Percentiles rank a stretch among this genome's conserved stretches.
Evolutionary conservation across 139 green algal species (phyloP).

Genomic region (Penium margaritaceum): DNA sequence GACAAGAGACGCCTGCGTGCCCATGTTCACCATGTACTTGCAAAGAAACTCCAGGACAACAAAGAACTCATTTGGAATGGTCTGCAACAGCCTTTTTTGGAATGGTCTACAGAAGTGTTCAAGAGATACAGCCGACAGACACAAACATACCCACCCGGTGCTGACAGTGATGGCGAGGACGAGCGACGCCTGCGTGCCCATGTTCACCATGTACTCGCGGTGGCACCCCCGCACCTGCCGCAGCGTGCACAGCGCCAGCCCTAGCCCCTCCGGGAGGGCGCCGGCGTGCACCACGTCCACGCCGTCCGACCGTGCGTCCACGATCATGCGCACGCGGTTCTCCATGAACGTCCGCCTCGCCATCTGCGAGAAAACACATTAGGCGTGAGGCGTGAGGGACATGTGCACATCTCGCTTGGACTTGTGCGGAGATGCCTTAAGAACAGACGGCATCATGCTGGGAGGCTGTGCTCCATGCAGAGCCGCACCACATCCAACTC

Average conservation of each 20-base stretch:
- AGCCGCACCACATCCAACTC: no score
- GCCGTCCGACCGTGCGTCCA: conserved; percentile 6
- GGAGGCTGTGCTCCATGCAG: no score
- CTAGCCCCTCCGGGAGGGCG: neutral
- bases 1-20: conserved; percentile 27
- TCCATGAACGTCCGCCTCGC: conserved; percentile 5
- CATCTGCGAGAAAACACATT: neutral
- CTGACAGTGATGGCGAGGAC: conserved; percentile 15
- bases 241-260: conserved; percentile 4
- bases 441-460: no score
- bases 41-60: conserved; percentile 29
- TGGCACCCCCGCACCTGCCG: conserved; percentile 20
- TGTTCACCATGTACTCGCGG: conserved; percentile 39
- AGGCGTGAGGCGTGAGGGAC: no score
- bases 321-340: conserved; percentile 22
- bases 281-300: conserved; percentile 3
- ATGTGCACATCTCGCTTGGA: no score
- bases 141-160: neutral
- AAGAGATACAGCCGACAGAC: neutral
- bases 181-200: conserved; percentile 18
- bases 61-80: neutral
- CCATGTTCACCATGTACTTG: conserved; percentile 48
- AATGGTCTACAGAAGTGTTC: neutral
- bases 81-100: no score
- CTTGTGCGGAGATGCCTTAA: no score